These are phyloP conservation scores for Starmerella khaoyaiensis DNA, from an alignment of 805 yeast genomes.

Conservation along the genomic window DNA sequence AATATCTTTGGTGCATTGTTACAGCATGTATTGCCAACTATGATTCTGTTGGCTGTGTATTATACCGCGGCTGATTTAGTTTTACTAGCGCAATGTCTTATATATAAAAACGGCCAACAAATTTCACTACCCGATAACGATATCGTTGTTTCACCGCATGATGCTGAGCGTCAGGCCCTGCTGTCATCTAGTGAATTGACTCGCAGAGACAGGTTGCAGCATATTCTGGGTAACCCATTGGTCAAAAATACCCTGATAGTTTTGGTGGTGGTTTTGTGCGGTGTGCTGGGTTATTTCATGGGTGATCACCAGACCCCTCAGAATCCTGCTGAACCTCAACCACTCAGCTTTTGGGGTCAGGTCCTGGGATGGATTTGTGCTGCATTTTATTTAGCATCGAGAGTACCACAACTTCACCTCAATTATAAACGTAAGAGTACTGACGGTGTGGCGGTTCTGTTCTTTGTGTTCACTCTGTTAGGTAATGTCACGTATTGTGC, in stretches of 20 bases:
- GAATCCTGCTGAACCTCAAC: conserved; percentile 35
- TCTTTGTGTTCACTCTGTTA: conserved; percentile 86
- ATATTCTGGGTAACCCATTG: conserved; percentile 2
- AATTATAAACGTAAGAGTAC: conserved; percentile 81
- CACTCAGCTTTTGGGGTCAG: conserved; percentile 65
- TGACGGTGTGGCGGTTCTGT: conserved; percentile 88
- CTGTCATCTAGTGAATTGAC: neutral
- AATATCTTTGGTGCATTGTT: conserved; percentile 82
- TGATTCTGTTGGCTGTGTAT: conserved; percentile 83
- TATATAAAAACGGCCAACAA: conserved; percentile 34
- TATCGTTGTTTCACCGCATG: conserved; percentile 2
- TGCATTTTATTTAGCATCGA: conserved; percentile 53
- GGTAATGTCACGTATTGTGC: conserved; percentile 88
- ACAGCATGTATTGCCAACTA: conserved; percentile 86
- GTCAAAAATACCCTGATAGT: conserved; percentile 39
- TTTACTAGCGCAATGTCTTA: conserved; percentile 67
- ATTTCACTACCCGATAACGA: neutral
- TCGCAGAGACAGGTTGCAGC: neutral
- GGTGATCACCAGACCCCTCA: conserved; percentile 39
- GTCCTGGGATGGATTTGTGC: conserved; percentile 59
- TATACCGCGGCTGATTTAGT: conserved; percentile 86
- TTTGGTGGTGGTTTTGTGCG: conserved; percentile 54
- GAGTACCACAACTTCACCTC: conserved; percentile 81
- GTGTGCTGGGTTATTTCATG: conserved; percentile 77
- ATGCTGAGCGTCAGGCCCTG: conserved; percentile 12